Evolutionary conservation across 1,284 basidiomycete species (phyloP), one percentile per base, ranked within the genome.

Genomic region (Coniferiporia weirii): DNA sequence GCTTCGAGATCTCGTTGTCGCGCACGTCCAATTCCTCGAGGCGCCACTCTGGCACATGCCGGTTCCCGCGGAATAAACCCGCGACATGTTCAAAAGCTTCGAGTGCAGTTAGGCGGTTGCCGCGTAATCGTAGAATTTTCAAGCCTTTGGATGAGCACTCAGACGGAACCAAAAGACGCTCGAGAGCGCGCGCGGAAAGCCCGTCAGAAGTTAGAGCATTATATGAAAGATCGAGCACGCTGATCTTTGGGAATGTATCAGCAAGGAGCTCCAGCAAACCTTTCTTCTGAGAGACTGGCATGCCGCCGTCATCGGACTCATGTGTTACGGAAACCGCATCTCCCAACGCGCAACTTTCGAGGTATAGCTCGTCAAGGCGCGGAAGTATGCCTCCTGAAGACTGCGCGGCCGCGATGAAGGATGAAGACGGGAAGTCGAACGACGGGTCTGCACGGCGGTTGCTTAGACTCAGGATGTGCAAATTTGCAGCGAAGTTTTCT

Each of bases 1-100:
- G 70, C 70, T 79, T 83, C 8, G 77, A 76, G 56, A 92, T 81
- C 66, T 88, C 85, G 63, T 92, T 92, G 66, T 92, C 88, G 61
- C 89, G 72, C 65, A 91, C 63, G 70, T 92, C 90, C 45, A 92
- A 70, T 68, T 92, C 89, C 66, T 91, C 88, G 50, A 91, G 73
- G 65, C 81, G 83, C 87, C 87, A 91, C 59, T 75, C 77, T 0
- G 79, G 75, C 2, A 86, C 78, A 12, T 79, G 75, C 53, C 84
- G 75, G 64, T 86, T 80, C 8, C 82, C 83, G 65, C 79, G 83
- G 70, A 90, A 89, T 51, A 76, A 69, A 61, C 78, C 75, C 20
- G 85, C 83, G 10, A 89, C 60, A 9, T 70, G 75, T 60, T 78
- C 74, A 66, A 92, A 81, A 0, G 83, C 85, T 20, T 84, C 80